Conservation (phyloP, 768 basidiomycete genomes). For the Vararia minispora region DNA sequence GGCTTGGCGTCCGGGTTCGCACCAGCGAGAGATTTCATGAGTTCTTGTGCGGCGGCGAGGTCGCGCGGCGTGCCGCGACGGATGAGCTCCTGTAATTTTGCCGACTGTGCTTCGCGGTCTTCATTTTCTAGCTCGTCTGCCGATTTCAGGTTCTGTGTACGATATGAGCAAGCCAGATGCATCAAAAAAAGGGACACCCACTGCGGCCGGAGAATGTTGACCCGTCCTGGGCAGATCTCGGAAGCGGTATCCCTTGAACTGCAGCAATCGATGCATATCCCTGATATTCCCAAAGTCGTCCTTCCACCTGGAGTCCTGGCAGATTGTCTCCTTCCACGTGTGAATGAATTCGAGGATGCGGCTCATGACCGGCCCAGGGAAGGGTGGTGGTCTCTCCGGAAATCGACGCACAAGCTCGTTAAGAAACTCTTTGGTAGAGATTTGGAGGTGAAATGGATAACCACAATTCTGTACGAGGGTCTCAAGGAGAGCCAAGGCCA, state of each 20-base stretch:
- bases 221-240: constrained; percentile 33
- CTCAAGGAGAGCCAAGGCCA: constrained; percentile 78
- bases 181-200: neutral
- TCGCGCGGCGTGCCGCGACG: constrained; percentile 93
- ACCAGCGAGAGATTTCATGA: constrained; percentile 93
- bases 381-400: constrained; percentile 93
- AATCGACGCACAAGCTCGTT: constrained; percentile 98
- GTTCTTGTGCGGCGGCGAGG: constrained; percentile 88
- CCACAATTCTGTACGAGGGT: constrained; percentile 93
- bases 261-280: constrained; percentile 92
- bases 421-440: constrained; percentile 93
- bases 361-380: constrained; percentile 91
- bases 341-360: constrained; percentile 89
- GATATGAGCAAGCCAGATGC: neutral
- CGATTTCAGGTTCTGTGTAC: constrained; percentile 70
- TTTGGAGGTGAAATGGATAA: constrained; percentile 95
- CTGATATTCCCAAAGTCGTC: constrained; percentile 95
- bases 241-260: constrained; percentile 87
- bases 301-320: constrained; percentile 80
- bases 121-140: constrained; percentile 95
- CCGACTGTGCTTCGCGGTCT: constrained; percentile 88
- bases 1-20: constrained; percentile 92
- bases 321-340: constrained; percentile 91
- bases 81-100: constrained; percentile 98
- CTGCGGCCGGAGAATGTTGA: constrained; percentile 32